Evolutionary conservation across 768 basidiomycete genomes (phyloP).

Genomic region (Cyathus striatus): DNA sequence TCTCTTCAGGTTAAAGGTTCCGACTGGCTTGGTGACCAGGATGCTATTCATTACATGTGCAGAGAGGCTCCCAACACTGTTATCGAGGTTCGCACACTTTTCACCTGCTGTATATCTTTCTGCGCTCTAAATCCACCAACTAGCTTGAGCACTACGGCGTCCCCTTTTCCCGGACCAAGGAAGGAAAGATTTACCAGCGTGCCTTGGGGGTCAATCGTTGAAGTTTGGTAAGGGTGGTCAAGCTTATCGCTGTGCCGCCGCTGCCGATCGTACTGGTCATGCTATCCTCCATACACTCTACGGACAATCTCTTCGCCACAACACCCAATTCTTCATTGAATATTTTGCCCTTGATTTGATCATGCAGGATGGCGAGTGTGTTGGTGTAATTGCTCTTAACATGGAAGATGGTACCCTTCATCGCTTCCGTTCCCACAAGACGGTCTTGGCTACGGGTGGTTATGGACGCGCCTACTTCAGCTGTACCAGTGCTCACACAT

Average conservation of each 20-base stretch:
- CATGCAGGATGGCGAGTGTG: constrained; percentile 98
- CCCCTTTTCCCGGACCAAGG: constrained; percentile 96
- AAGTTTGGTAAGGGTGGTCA: constrained; percentile 98
- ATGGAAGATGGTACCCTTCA: constrained; percentile 99
- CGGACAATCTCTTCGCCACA: constrained; percentile 96
- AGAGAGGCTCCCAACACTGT: constrained; percentile 93
- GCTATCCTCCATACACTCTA: constrained; percentile 98
- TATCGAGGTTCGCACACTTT: constrained; percentile 60
- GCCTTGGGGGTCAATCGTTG: constrained; percentile 96
- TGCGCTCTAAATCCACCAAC: not conserved
- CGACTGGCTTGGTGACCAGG: constrained; percentile 99
- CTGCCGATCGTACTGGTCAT: constrained; percentile 97
- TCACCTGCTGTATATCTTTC: not conserved
- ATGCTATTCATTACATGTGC: constrained; percentile 99
- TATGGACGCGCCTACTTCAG: constrained; percentile 98
- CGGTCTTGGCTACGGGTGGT: constrained; percentile 96
- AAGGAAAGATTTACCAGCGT: constrained; percentile 99
- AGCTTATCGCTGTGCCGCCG: constrained; percentile 97
- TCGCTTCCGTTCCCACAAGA: constrained; percentile 97
- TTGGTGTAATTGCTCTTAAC: constrained; percentile 98
- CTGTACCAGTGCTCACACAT: constrained; percentile 98
- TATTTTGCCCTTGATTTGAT: constrained; percentile 99
- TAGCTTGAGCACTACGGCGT: constrained; percentile 98
- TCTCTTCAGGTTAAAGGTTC: constrained; percentile 88
- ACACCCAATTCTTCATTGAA: constrained; percentile 99